Percentiles rank a stretch among this genome's conserved stretches.
Conservation (phyloP, 768 basidiomycete species). For the Mycena pura region DNA sequence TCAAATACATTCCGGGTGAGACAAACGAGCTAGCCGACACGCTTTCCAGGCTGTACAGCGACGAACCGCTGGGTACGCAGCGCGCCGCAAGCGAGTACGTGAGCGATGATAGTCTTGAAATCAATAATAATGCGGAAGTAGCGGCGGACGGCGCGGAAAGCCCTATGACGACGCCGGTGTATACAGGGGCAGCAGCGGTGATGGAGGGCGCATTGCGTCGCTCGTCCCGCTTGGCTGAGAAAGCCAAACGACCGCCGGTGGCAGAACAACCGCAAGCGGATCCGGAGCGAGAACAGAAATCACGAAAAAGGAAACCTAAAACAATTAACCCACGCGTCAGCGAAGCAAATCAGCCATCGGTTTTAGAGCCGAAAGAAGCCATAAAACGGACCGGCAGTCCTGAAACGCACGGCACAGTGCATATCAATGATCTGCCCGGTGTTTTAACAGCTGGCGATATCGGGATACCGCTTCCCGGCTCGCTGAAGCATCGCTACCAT, state of each 20-base stretch:
- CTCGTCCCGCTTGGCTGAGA: background rate
- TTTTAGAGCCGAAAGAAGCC: background rate
- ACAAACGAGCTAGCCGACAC: conserved; percentile 43
- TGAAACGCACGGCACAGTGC: no score
- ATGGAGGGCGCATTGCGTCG: conserved; percentile 14
- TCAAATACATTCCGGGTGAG: conserved; percentile 35
- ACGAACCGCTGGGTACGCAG: conserved; percentile 17
- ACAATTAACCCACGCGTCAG: no score
- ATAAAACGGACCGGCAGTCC: no score
- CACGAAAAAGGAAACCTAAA: background rate
- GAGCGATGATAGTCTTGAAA: background rate
- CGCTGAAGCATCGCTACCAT: background rate
- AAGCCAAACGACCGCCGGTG: no score
- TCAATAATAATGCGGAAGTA: background rate
- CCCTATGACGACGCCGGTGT: conserved; percentile 13
- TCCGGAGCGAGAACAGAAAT: background rate
- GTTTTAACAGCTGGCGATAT: background rate
- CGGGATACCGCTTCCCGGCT: background rate
- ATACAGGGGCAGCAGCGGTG: conserved; percentile 13
- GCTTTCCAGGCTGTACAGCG: conserved; percentile 31
- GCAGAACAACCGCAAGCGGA: background rate
- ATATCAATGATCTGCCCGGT: background rate
- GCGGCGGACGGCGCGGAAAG: background rate
- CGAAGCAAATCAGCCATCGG: no score
- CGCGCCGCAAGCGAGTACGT: conserved; percentile 21